These are phyloP conservation scores for Macrophomina tecta DNA, from an alignment of 2,329 filamentous ascomycete genomes.

Conservation along the genomic window DNA sequence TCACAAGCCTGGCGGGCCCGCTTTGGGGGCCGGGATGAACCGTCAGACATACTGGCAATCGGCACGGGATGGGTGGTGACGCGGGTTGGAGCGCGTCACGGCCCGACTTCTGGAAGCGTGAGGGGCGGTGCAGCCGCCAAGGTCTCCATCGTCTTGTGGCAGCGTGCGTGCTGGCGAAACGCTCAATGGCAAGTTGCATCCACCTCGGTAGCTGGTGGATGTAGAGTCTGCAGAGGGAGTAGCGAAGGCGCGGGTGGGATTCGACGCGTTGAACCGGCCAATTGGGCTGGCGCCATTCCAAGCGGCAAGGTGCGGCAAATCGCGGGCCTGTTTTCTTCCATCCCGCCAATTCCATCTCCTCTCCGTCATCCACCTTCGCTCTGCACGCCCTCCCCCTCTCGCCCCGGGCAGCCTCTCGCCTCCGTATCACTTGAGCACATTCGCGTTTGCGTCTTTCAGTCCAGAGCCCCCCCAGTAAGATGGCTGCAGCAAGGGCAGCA, in stretches of 20 bases:
- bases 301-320: background rate
- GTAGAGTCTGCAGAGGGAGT: background rate
- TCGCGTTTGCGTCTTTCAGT: no score
- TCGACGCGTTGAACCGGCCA: background rate
- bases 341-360: background rate
- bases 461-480: no score
- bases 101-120: background rate
- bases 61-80: background rate
- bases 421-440: no score
- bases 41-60: background rate
- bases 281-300: background rate
- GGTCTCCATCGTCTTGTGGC: background rate
- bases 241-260: background rate
- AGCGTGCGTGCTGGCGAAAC: background rate
- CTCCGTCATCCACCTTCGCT: no score
- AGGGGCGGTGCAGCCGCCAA: background rate
- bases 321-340: background rate
- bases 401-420: no score
- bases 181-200: background rate
- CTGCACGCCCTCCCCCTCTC: no score
- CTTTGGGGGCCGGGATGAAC: conserved; percentile 10
- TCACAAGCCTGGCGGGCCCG: conserved; percentile 13
- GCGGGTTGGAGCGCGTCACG: background rate
- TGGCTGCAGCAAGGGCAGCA: no score
- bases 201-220: background rate